Evolutionary conservation across 1,284 basidiomycete species (phyloP).

Genomic region (Rhodotorula sp.): DNA sequence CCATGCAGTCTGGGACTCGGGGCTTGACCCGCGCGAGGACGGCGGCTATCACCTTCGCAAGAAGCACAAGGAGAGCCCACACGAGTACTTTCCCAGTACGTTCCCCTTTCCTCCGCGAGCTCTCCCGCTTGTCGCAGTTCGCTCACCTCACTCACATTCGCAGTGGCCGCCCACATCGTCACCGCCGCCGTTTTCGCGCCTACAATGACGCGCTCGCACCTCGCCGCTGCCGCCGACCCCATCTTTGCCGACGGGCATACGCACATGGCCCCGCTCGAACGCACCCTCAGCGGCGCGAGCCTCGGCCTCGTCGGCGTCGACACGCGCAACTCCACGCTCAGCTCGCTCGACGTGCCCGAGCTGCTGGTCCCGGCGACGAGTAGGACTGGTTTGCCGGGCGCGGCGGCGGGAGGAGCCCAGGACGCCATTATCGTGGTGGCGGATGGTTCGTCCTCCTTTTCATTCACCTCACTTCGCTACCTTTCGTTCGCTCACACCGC

Average conservation of each 20-base stretch:
- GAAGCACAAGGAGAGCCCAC: slow-evolving; percentile 34
- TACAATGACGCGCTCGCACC: slow-evolving; percentile 22
- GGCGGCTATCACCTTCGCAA: slow-evolving; percentile 25
- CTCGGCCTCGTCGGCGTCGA: background rate
- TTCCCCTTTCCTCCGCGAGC: background rate
- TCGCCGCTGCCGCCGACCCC: slow-evolving; percentile 36
- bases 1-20: slow-evolving; percentile 37
- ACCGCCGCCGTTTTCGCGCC: slow-evolving; percentile 46
- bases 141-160: background rate
- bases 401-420: slow-evolving; percentile 6
- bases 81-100: slow-evolving; percentile 38
- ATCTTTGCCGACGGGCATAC: slow-evolving; percentile 32
- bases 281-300: slow-evolving; percentile 10
- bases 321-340: background rate
- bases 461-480: background rate
- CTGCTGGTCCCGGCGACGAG: slow-evolving; percentile 1
- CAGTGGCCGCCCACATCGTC: slow-evolving; percentile 43
- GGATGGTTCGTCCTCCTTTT: slow-evolving; percentile 30
- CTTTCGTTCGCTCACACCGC: background rate
- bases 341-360: background rate
- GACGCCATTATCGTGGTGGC: slow-evolving; percentile 42
- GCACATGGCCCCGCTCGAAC: slow-evolving; percentile 27
- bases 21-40: slow-evolving; percentile 10
- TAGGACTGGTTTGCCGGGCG: background rate
- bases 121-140: background rate